Evolutionary conservation across 2,329 filamentous ascomycete species (phyloP).

Genomic region (Ophiostoma populinum): DNA sequence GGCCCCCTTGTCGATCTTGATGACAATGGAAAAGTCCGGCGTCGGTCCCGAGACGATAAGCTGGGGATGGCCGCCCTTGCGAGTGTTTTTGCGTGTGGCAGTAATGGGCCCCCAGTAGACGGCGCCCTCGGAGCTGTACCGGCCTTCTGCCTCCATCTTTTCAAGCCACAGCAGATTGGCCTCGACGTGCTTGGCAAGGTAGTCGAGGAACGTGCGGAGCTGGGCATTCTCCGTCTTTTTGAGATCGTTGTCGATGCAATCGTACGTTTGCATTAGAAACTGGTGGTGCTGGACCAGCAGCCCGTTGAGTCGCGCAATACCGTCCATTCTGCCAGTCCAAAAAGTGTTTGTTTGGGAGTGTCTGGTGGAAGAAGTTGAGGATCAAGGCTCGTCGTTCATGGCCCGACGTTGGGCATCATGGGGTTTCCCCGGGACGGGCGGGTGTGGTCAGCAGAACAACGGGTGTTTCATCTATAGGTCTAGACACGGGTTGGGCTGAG

Average conservation of each 20-base stretch:
- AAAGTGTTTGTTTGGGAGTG: too few species aligned
- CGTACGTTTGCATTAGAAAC: constrained; percentile 2
- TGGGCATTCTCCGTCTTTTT: neutral
- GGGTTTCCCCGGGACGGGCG: too few species aligned
- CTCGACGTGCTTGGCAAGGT: neutral
- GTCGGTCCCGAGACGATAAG: neutral
- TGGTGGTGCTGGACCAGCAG: constrained; percentile 2
- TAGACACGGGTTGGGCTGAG: too few species aligned
- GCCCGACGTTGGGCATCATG: too few species aligned
- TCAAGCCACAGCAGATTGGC: constrained; percentile 1
- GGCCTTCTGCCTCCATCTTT: neutral
- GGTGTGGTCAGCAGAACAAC: too few species aligned
- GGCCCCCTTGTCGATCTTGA: neutral
- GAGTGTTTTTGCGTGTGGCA: neutral
- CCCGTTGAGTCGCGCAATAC: neutral
- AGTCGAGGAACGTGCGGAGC: neutral
- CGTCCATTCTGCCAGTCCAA: too few species aligned
- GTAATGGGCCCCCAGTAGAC: constrained; percentile 4
- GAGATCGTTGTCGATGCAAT: neutral
- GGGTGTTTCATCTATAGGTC: too few species aligned
- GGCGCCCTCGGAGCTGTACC: neutral
- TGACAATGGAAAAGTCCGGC: neutral
- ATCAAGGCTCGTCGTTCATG: too few species aligned
- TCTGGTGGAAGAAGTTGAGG: too few species aligned
- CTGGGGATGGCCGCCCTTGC: neutral